Evolutionary conservation across 306 rosid species (phyloP).

Genomic region (Benincasa hispida): DNA sequence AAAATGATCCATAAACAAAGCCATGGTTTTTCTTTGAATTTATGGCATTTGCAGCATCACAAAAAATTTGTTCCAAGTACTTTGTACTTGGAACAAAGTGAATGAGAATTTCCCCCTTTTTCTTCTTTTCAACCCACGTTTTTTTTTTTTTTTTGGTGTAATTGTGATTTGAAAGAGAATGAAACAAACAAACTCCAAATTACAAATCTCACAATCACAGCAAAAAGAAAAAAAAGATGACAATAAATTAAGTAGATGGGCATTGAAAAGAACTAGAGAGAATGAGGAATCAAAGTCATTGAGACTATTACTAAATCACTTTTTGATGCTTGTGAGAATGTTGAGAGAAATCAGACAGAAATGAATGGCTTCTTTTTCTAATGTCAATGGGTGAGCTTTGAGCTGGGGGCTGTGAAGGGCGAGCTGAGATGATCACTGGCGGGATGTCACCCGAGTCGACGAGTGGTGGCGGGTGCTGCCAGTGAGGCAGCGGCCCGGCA

Average conservation of each 20-base stretch:
- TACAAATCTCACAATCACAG: slow-evolving; percentile 4
- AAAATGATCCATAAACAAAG: slow-evolving; percentile 2
- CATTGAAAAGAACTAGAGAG: background rate
- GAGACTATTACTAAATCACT: background rate
- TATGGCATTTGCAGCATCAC: background rate
- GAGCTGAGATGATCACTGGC: slow-evolving; percentile 40
- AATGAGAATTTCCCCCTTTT: background rate
- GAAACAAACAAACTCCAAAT: background rate
- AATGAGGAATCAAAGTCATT: background rate
- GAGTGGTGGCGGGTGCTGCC: slow-evolving; percentile 91
- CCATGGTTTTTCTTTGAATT: background rate
- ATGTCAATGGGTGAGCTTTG: background rate
- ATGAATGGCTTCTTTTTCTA: slow-evolving; percentile 1
- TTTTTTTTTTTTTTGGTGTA: slow-evolving; percentile 5
- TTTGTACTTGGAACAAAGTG: background rate
- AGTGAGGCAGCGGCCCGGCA: slow-evolving; percentile 82
- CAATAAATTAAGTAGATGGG: background rate
- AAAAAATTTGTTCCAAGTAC: background rate
- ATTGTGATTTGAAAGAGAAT: slow-evolving; percentile 2
- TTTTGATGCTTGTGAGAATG: slow-evolving; percentile 2
- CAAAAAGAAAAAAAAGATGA: background rate
- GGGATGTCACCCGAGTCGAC: slow-evolving; percentile 60
- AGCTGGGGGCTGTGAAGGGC: background rate
- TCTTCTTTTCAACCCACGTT: background rate
- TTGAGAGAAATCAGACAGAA: slow-evolving; percentile 1